Base-by-base conservation (phyloP, 2,329 filamentous ascomycete genomes). In the Incumbomyces delicatus region DNA sequence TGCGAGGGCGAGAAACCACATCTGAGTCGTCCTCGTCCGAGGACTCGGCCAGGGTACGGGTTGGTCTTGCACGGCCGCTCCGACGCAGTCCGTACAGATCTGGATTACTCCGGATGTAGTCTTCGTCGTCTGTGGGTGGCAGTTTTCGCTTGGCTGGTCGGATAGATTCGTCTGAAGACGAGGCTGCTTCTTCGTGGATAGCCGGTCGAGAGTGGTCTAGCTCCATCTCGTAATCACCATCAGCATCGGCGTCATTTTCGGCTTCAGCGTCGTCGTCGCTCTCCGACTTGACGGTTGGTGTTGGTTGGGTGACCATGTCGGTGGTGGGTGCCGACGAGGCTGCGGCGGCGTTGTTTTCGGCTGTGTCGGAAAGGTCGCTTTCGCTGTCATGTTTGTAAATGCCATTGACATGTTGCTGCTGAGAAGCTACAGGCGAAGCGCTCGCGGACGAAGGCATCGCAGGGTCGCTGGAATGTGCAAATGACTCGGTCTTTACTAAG, bases 61-160 rank as follows among this genome's bases (percentile, higher is more conserved):
- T 72, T 52, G 74, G 74, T 57, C 80, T 76, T 55, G 79, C 78
- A 55, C 80, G 77, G 62, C 75, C 89, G 71, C 92, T 98, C 70
- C 92, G 80, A 58, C 92, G 81, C 56, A 98, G 74, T 40, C 92
- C 92, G 70, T 96, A 98, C 7, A 98, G 74, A 67, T 95, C 88
- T 37, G 92, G 92, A 60, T 98, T 94, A 61, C 87, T 85, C 59
- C 83, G 77, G 58, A 96, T 95, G 61, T 81, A 89, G 39, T 88
- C 82, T 49, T 92, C 83, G 58, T 92, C 85, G 43, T 83, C 80
- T 32, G 77, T 66, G 63, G 61, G 74, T 64, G 55, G 74, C 66
- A 68, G 86, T 84, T 67, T 80, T 55, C 88, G 83, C 73, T 95
- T 95, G 51, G 74, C 67, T 41, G 76, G 77, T 61, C 80, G 76